phyloP scores from a whole-genome alignment of 495 filamentous ascomycete genomes.

The Amniculicola lignicola region DNA sequence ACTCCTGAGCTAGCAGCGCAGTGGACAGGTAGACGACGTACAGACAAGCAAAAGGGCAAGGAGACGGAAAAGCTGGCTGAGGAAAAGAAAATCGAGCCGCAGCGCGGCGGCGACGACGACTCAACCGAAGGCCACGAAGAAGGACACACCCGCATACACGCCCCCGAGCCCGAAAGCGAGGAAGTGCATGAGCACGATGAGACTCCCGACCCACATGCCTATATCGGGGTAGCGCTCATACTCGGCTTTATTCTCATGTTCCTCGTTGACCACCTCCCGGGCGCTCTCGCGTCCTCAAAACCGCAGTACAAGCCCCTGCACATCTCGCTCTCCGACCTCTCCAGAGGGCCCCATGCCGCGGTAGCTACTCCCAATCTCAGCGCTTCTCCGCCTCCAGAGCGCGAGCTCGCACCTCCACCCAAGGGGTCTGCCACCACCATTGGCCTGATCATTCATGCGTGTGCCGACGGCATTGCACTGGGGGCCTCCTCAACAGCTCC shows the following conservation, averaged over 20 bases:
- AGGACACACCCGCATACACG: constrained; percentile 30
- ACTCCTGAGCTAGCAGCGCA: constrained; percentile 16
- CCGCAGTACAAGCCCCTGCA: constrained; percentile 58
- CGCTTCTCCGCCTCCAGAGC: constrained; percentile 35
- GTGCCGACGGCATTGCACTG: constrained; percentile 94
- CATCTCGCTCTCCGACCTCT: constrained; percentile 78
- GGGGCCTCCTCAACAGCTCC: constrained; percentile 76
- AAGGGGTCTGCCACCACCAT: constrained; percentile 66
- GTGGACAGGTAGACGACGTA: too few species aligned
- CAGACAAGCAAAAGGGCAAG: constrained; percentile 39
- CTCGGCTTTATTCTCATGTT: constrained; percentile 96
- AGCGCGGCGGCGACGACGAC: constrained; percentile 33
- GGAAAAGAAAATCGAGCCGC: constrained; percentile 33
- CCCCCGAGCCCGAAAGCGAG: constrained; percentile 8
- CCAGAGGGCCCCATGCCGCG: constrained; percentile 50
- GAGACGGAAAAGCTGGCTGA: constrained; percentile 39
- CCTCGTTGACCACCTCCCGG: constrained; percentile 78
- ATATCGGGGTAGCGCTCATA: constrained; percentile 81
- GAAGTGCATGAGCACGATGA: constrained; percentile 15
- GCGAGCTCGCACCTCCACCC: constrained; percentile 35
- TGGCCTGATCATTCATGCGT: constrained; percentile 92
- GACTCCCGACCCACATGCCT: constrained; percentile 58
- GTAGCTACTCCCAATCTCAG: constrained; percentile 35
- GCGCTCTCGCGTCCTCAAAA: constrained; percentile 58
- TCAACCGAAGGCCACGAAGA: constrained; percentile 29